A percentile compares a stretch with the other conserved stretches of the same genome.
Conservation (phyloP, 1,139 yeast species). For the Blastobotrys malaysiensis region DNA sequence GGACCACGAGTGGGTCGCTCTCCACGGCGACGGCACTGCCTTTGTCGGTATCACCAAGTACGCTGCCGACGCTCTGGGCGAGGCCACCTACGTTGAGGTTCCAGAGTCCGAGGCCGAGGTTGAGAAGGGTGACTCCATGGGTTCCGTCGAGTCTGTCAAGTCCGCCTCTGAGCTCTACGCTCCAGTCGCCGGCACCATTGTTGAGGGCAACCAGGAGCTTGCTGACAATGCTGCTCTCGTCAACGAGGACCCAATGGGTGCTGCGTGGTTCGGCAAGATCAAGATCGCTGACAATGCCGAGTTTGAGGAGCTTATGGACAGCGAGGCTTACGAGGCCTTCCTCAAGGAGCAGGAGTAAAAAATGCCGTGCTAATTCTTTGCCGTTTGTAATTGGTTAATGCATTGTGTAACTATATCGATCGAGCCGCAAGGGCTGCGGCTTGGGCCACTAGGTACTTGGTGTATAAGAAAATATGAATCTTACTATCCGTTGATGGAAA, state of each 20-base stretch:
- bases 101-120: constrained; percentile 69
- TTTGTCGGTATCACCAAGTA: constrained; percentile 90
- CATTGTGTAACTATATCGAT: too few relatives aligned
- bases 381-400: too few relatives aligned
- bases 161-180: constrained; percentile 90
- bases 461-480: too few relatives aligned
- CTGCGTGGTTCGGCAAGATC: constrained; percentile 87
- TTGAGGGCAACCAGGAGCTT: constrained; percentile 64
- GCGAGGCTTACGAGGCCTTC: constrained; percentile 60
- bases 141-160: constrained; percentile 92
- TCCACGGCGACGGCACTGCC: constrained; percentile 67
- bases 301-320: constrained; percentile 42
- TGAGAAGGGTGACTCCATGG: constrained; percentile 75
- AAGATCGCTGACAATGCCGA: constrained; percentile 44
- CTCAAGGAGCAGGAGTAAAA: constrained; percentile 37
- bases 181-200: constrained; percentile 74
- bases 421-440: too few relatives aligned
- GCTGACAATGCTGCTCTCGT: constrained; percentile 71
- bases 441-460: too few relatives aligned
- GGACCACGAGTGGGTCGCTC: constrained; percentile 96
- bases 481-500: too few relatives aligned
- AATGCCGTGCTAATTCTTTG: too few relatives aligned
- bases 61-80: constrained; percentile 98
- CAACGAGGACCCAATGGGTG: constrained; percentile 86
- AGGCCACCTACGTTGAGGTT: constrained; percentile 88